phyloP scores from a whole-genome alignment of 2,329 filamentous ascomycete species.

The Huntiella decipiens region DNA sequence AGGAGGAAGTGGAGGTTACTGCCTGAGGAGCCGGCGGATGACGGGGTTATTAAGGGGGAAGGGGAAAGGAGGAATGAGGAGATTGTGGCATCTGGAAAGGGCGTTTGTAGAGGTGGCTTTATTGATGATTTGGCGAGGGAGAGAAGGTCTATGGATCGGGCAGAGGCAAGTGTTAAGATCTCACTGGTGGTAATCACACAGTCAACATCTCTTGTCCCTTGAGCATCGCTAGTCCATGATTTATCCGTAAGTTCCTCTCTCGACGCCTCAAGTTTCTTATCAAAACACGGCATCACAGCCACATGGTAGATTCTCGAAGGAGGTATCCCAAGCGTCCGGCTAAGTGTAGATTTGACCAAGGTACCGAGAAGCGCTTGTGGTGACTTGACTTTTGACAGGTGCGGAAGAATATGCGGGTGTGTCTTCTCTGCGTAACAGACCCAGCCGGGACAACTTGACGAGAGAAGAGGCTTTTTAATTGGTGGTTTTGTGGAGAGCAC shows the following conservation, averaged over 20 bases:
- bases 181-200: slow-evolving; percentile 96
- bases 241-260: slow-evolving; percentile 75
- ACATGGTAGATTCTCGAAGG: slow-evolving; percentile 82
- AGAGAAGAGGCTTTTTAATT: slow-evolving; percentile 43
- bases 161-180: slow-evolving; percentile 71
- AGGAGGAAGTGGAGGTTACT: slow-evolving; percentile 79
- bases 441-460: slow-evolving; percentile 90
- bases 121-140: slow-evolving; percentile 30
- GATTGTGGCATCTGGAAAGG: slow-evolving; percentile 56
- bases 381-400: slow-evolving; percentile 80
- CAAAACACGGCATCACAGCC: slow-evolving; percentile 95
- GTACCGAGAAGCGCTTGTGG: slow-evolving; percentile 86
- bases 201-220: slow-evolving; percentile 70
- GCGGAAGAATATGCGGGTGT: slow-evolving; percentile 78
- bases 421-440: slow-evolving; percentile 98
- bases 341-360: slow-evolving; percentile 70
- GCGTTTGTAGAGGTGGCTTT: slow-evolving; percentile 28
- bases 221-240: slow-evolving; percentile 41
- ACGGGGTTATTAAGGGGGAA: slow-evolving; percentile 21
- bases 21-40: slow-evolving; percentile 59
- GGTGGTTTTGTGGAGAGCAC: slow-evolving; percentile 25
- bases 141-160: slow-evolving; percentile 61
- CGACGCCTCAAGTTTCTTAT: slow-evolving; percentile 95
- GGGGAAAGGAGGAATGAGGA: slow-evolving; percentile 55
- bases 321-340: slow-evolving; percentile 48